Base-by-base conservation (phyloP, 768 basidiomycete species). In the Asterophora lycoperdoides region DNA sequence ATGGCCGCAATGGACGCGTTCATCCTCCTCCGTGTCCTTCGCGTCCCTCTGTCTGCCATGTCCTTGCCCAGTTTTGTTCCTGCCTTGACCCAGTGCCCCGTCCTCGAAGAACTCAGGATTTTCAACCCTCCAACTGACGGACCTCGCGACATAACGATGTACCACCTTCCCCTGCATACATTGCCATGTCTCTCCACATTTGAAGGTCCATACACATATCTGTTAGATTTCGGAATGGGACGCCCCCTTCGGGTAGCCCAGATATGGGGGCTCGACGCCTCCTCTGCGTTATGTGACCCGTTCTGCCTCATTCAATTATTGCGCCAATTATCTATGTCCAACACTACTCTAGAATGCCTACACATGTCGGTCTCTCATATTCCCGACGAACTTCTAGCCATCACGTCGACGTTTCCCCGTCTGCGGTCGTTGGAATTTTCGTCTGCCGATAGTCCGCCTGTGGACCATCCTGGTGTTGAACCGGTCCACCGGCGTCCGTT, bases 191-290 rank as follows among this genome's bases (percentile, higher is more conserved):
- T 68, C 37, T 51, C 52, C 7, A 51, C 46, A 4, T 68, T 62
- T 39, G 64, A 67, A 52, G 67, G 67, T 5, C 65, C 67, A 6
- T 63, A 61, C 42, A 58, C 58, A 8, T 56, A 60, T 36, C 46
- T 64, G 17, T 14, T 59, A 38, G 44, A 55, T 30, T 60, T 65
- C 23, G 45, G 44, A 26, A 47, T 55, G 17, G 56, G 51, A n/a
- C 59, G 63, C 15, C 53, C 56, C 8, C 47, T 68, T 18, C 52
- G 59, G 38, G 47, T 49, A 5, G 38, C 60, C 5, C 33, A 43
- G 2, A 52, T 67, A 17, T 68, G 67, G 67, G 67, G 65, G 5
- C 55, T 63, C 11, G 64, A 66, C 44, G 62, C 64, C 4, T 48
- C 54, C 10, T 53, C 58, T 2, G 56, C 53, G 1, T 44, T 57